A percentile compares a stretch with the other conserved stretches of the same genome.
Conservation (phyloP, 202 grass and related monocot species). For the Brachypodium distachyon region DNA sequence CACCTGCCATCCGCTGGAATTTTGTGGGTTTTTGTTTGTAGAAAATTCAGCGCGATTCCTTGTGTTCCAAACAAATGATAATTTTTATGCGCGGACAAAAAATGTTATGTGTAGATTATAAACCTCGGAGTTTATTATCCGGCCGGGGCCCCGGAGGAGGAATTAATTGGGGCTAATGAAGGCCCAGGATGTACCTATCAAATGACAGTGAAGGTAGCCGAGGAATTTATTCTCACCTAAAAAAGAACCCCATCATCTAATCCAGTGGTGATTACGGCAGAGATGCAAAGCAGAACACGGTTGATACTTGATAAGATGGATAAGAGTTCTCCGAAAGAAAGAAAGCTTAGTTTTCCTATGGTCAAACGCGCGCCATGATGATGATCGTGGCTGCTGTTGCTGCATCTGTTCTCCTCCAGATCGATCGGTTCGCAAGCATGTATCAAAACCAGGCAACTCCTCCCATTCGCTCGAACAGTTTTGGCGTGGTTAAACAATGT, state of each 20-base stretch:
- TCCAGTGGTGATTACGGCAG: neutral
- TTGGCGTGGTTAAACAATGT: slow-evolving; percentile 26
- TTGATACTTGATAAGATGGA: slow-evolving; percentile 14
- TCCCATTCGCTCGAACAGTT: neutral
- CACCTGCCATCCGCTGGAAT: no score
- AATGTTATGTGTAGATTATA: no score
- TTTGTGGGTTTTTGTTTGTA: neutral
- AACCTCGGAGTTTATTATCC: no score
- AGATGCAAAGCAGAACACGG: slow-evolving; percentile 33
- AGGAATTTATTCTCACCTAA: slow-evolving; percentile 16
- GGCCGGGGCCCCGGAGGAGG: no score
- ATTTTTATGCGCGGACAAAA: neutral
- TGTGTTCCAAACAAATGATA: neutral
- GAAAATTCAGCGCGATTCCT: neutral
- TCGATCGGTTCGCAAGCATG: neutral
- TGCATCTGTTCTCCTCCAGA: neutral
- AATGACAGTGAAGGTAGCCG: neutral
- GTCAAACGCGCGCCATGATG: slow-evolving; percentile 40
- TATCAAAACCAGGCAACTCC: neutral
- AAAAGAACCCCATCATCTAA: slow-evolving; percentile 17
- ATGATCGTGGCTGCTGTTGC: neutral
- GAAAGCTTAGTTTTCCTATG: neutral
- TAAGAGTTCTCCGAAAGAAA: slow-evolving; percentile 31
- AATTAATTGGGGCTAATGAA: no score
- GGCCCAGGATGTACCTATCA: no score